Evolutionary conservation across 768 basidiomycete genomes (phyloP).

Genomic region (Tremella mesenterica): DNA sequence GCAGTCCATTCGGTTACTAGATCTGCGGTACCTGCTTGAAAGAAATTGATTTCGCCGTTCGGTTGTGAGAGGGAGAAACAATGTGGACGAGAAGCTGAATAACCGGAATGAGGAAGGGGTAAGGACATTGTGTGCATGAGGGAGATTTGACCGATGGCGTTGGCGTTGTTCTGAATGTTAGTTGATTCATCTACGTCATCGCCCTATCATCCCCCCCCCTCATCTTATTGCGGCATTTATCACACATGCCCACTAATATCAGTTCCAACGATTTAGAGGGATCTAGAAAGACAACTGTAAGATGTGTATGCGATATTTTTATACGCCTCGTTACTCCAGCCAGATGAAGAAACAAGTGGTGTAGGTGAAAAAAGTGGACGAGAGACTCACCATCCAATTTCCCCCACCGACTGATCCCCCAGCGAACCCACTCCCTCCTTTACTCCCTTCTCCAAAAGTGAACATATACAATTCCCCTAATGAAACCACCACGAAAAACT

Average conservation of each 20-base stretch:
- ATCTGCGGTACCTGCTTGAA: constrained; percentile 97
- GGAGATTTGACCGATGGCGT: constrained; percentile 67
- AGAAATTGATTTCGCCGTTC: constrained; percentile 87
- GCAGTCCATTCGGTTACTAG: constrained; percentile 98
- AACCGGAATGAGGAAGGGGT: constrained; percentile 75
- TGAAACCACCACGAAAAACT: constrained; percentile 92
- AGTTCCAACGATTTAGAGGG: too few relatives aligned
- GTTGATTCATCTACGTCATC: constrained; percentile 8
- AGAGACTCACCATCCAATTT: constrained; percentile 82
- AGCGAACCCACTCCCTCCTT: constrained; percentile 35
- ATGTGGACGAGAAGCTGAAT: constrained; percentile 75
- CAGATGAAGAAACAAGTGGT: too few relatives aligned
- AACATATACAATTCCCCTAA: constrained; percentile 95
- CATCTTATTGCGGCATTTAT: too few relatives aligned
- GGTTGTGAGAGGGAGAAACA: constrained; percentile 90
- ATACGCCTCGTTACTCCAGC: too few relatives aligned
- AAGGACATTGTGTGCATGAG: constrained; percentile 82
- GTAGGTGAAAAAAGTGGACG: too few relatives aligned
- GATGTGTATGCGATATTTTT: too few relatives aligned
- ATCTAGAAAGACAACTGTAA: too few relatives aligned
- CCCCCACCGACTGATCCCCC: constrained; percentile 78
- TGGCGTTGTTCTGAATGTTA: constrained; percentile 56
- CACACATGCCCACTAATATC: too few relatives aligned
- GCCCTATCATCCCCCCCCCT: neutral
- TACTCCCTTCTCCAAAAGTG: constrained; percentile 58